These are phyloP conservation scores for Halophytophthora polymorphica DNA, from an alignment of 352 stramenopile species.

Conservation along the genomic window DNA sequence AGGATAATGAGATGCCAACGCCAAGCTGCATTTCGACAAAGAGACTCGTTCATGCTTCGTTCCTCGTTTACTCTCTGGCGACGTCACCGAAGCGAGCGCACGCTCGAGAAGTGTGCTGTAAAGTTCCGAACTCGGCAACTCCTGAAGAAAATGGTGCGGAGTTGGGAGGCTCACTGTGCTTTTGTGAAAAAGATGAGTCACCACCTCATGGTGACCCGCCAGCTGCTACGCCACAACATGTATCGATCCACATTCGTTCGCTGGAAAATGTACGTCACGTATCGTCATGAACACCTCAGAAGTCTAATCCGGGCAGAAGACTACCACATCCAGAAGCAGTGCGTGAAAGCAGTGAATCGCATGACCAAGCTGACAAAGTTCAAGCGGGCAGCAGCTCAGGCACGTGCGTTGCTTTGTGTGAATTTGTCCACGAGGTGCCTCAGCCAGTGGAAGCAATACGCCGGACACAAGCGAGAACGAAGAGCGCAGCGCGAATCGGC, in stretches of 20 bases:
- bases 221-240: constrained; percentile 27
- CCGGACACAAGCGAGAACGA: constrained; percentile 3
- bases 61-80: constrained; percentile 16
- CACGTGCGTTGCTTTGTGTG: constrained; percentile 2
- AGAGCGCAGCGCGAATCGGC: not conserved
- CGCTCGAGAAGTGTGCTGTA: constrained; percentile 16
- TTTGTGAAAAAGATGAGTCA: constrained; percentile 26
- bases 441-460: constrained; percentile 11
- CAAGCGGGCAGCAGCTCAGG: constrained; percentile 6
- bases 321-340: constrained; percentile 8
- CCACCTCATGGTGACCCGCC: constrained; percentile 23
- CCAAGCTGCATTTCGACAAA: constrained; percentile 2
- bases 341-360: constrained; percentile 7
- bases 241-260: constrained; percentile 16
- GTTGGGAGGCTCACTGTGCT: constrained; percentile 13
- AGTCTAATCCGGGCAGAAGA: constrained; percentile 10
- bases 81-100: constrained; percentile 16
- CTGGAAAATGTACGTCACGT: constrained; percentile 23
- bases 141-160: constrained; percentile 17
- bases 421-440: constrained; percentile 4
- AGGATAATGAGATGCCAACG: not conserved
- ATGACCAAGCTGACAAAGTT: constrained; percentile 8
- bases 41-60: constrained; percentile 3
- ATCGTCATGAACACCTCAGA: constrained; percentile 1
- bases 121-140: constrained; percentile 7